Percentiles rank a stretch among this genome's conserved stretches.
phyloP scores from a whole-genome alignment of 768 basidiomycete genomes.

The Pulveroboletus sp. region DNA sequence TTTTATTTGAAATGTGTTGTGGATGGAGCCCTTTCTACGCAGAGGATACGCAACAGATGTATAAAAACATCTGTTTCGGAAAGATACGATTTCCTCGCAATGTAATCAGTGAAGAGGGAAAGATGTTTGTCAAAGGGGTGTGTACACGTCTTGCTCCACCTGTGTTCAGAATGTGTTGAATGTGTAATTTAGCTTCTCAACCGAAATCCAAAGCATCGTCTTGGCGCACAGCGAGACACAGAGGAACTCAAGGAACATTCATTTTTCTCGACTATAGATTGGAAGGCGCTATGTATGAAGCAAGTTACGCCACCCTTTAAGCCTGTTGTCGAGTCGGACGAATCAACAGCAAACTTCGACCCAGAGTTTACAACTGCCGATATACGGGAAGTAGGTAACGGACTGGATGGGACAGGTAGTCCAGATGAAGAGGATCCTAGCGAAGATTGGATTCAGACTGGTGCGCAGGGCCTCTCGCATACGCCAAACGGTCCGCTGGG shows the following conservation, averaged over 20 bases:
- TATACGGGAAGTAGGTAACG: slow-evolving; percentile 66
- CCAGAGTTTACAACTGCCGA: slow-evolving; percentile 96
- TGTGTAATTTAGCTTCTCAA: slow-evolving; percentile 74
- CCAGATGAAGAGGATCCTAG: slow-evolving; percentile 66
- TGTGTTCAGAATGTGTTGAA: slow-evolving; percentile 14
- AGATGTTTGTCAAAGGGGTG: slow-evolving; percentile 98
- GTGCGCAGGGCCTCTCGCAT: slow-evolving; percentile 38
- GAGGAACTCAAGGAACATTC: slow-evolving; percentile 94
- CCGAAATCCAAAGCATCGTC: slow-evolving; percentile 95
- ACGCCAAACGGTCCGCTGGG: slow-evolving; percentile 80
- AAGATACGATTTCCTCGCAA: slow-evolving; percentile 98
- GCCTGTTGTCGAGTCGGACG: slow-evolving; percentile 96
- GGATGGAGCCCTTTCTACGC: slow-evolving; percentile 99
- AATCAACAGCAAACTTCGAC: slow-evolving; percentile 97
- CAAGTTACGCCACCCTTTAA: slow-evolving; percentile 98
- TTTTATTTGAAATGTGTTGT: slow-evolving; percentile 99
- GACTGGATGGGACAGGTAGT: slow-evolving; percentile 42
- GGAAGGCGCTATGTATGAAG: slow-evolving; percentile 81
- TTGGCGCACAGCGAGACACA: slow-evolving; percentile 88
- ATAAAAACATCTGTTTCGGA: slow-evolving; percentile 97
- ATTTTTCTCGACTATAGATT: slow-evolving; percentile 92
- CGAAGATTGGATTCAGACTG: slow-evolving; percentile 50
- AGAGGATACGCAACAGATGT: slow-evolving; percentile 99
- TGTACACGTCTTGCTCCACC: slow-evolving; percentile 35
- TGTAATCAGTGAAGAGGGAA: slow-evolving; percentile 96